Evolutionary conservation across 495 filamentous ascomycete genomes (phyloP), one percentile per base, ranked within the genome.

Genomic region (Cenococcum geophilum): DNA sequence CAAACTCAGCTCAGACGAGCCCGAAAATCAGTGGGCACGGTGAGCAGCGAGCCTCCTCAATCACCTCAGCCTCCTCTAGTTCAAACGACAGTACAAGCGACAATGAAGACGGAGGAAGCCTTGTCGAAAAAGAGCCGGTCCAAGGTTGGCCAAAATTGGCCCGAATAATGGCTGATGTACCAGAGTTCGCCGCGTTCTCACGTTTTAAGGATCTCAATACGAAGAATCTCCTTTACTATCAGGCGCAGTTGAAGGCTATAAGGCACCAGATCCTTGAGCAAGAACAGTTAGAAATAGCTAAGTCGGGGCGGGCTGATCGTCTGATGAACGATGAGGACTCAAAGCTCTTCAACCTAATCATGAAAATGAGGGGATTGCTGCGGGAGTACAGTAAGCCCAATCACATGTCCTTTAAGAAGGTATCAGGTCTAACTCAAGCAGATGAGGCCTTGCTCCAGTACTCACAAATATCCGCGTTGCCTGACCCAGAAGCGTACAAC

Each of bases 141-240:
- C 23, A 66, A 45, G 67, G 69, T 0, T 73, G 71, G 71, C 71
- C 69, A 6, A 20, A 42, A n/a, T 50, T 73, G 21, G 66, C 69
- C 0, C n/a, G 53, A 11, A 4, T 61, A 18, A 73, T 73, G 62
- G 37, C 58, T 9, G 55, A 45, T 32, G 48, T 60, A 62, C 69
- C 64, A 5, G 62, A 58, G n/a, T 62, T 71, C 36, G 63, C 64
- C 36, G 56, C 71, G 11, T 73, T 73, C 22, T 43, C 53, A 10
- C 45, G 69, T 11, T 73, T 71, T 57, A 47, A 52, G 22, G 71
- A 73, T 20, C 59, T 67, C n/a, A 71, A 71, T 49, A 57, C 71
- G 37, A 73, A 73, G 58, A 73, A 68, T 47, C 61, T 73, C 5
- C 50, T 73, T 5, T 73, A 73, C 51, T 73, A 68, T 54, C 71